These are phyloP conservation scores for Toxoplasma gondii DNA, from an alignment of 169 alveolate species.

Conservation along the genomic window DNA sequence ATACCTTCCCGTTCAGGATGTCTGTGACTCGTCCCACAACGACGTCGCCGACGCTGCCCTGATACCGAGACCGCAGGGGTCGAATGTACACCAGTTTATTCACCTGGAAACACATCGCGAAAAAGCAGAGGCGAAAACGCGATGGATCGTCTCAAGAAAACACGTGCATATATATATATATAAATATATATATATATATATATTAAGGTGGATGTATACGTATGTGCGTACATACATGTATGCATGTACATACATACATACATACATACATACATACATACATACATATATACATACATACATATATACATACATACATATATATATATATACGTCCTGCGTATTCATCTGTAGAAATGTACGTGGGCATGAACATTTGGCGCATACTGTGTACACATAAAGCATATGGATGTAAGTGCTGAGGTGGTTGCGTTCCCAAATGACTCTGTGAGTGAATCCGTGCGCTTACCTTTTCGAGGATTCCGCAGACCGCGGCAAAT, in stretches of 20 bases:
- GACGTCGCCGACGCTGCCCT: conserved; percentile 76
- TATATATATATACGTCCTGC: not conserved
- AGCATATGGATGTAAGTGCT: too few species aligned
- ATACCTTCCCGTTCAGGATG: conserved; percentile 59
- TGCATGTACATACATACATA: not conserved
- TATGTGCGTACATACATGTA: not conserved
- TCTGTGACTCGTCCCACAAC: conserved; percentile 78
- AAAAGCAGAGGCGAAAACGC: not conserved
- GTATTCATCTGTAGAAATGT: not conserved
- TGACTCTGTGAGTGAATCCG: too few species aligned
- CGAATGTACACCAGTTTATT: conserved; percentile 73
- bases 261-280: not conserved
- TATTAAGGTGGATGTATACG: not conserved
- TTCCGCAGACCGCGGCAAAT: conserved; percentile 26
- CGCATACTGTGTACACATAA: not conserved
- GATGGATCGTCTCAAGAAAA: not conserved
- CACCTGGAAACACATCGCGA: conserved; percentile 16
- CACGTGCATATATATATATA: not conserved
- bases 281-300: not conserved
- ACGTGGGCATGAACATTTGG: not conserved
- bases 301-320: not conserved
- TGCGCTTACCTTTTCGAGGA: not conserved
- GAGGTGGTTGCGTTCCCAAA: too few species aligned
- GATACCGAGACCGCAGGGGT: conserved; percentile 73
- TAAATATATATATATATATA: not conserved